Percentiles rank a stretch among this genome's conserved stretches.
Conservation (phyloP, 768 basidiomycete species). For the Kwoniella pini region DNA sequence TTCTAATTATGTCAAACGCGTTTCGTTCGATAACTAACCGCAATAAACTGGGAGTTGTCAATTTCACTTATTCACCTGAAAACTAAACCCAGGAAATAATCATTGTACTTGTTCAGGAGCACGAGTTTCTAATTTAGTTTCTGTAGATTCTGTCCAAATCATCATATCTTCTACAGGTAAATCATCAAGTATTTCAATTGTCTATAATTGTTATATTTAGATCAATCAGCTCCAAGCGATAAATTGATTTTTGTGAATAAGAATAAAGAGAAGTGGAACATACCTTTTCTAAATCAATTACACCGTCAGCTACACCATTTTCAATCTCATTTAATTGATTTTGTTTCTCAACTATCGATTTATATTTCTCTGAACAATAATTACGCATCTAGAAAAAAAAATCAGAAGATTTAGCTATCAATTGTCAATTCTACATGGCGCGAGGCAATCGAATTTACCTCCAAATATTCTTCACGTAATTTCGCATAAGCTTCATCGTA, state of each 20-base stretch:
- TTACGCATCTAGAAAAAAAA: conserved; percentile 30
- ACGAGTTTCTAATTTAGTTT: conserved; percentile 17
- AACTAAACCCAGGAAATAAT: not conserved
- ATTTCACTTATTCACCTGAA: too few relatives aligned
- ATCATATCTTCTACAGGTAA: conserved; percentile 23
- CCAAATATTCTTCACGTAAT: conserved; percentile 44
- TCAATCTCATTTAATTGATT: conserved; percentile 32
- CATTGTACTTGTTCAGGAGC: conserved; percentile 12
- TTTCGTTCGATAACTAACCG: too few relatives aligned
- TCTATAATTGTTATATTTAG: conserved; percentile 7
- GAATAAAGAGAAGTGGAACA: conserved; percentile 8
- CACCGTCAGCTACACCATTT: conserved; percentile 33
- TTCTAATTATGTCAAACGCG: too few relatives aligned
- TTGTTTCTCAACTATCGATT: conserved; percentile 33
- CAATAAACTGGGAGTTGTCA: too few relatives aligned
- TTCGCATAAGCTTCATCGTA: conserved; percentile 48
- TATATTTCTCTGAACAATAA: conserved; percentile 31
- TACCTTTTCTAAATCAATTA: conserved; percentile 46
- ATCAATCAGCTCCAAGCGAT: too few relatives aligned
- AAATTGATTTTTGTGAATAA: too few relatives aligned
- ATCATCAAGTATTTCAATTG: conserved; percentile 17
- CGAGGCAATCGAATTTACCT: conserved; percentile 30
- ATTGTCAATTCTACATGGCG: too few relatives aligned
- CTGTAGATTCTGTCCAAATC: conserved; percentile 18
- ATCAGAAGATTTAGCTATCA: too few relatives aligned